Evolutionary conservation across 371 early-diverging fungal species (phyloP).

Genomic region (Mucor piriformis): DNA sequence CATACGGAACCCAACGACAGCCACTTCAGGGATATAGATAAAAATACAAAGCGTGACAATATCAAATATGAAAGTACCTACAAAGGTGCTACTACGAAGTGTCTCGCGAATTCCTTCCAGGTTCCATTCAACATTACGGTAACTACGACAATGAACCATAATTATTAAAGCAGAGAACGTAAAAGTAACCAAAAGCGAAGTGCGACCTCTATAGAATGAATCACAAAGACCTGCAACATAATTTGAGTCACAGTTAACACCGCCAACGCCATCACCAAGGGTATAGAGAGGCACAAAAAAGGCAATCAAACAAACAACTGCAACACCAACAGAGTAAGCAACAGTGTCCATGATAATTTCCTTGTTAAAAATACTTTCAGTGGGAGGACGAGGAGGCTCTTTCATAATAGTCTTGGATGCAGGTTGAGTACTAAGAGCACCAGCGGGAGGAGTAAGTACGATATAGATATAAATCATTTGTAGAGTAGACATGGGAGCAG

Average conservation of each 20-base stretch:
- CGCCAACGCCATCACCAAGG: constrained; percentile 58
- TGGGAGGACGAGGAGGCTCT: constrained; percentile 77
- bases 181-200: constrained; percentile 62
- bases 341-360: constrained; percentile 42
- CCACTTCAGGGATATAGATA: constrained; percentile 70
- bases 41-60: constrained; percentile 55
- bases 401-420: constrained; percentile 79
- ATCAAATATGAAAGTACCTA: constrained; percentile 54
- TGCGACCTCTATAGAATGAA: constrained; percentile 70
- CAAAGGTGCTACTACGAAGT: constrained; percentile 54
- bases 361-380: constrained; percentile 64
- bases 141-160: constrained; percentile 68
- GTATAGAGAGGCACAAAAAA: constrained; percentile 65
- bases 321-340: constrained; percentile 50
- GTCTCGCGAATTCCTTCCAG: constrained; percentile 36
- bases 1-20: constrained; percentile 69
- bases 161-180: constrained; percentile 61
- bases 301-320: constrained; percentile 58
- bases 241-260: constrained; percentile 60
- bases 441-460: constrained; percentile 74
- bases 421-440: constrained; percentile 79
- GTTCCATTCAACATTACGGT: constrained; percentile 63
- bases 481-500: constrained; percentile 47
- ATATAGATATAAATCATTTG: constrained; percentile 38
- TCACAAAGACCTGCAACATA: constrained; percentile 60